Percentiles rank a stretch among this genome's conserved stretches.
phyloP scores from a whole-genome alignment of 371 early-diverging fungal genomes.

The Saksenaea vasiformis region DNA sequence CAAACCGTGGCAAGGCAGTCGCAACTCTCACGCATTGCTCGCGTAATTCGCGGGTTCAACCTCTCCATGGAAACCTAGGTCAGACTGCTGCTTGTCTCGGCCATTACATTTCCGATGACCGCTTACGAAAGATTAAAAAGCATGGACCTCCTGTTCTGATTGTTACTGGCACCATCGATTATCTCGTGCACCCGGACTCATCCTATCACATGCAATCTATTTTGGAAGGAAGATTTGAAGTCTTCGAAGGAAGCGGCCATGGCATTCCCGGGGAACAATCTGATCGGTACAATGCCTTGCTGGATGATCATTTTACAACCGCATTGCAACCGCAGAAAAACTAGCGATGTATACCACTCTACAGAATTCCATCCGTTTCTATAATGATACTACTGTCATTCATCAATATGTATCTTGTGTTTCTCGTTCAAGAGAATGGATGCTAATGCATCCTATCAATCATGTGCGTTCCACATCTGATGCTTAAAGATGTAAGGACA shows the following conservation, averaged over 20 bases:
- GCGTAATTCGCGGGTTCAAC: conserved; percentile 29
- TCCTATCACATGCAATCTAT: conserved; percentile 36
- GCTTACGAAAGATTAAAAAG: conserved; percentile 25
- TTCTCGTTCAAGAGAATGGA: too few species aligned
- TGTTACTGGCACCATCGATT: conserved; percentile 42
- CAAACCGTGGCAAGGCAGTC: conserved; percentile 37
- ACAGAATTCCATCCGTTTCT: neutral
- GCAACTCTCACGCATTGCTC: conserved; percentile 24
- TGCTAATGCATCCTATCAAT: too few species aligned
- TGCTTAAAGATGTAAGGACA: too few species aligned
- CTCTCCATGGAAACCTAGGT: conserved; percentile 34
- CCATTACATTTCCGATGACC: conserved; percentile 39
- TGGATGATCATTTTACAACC: conserved; percentile 22
- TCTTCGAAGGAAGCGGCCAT: conserved; percentile 50
- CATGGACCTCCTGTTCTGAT: conserved; percentile 39
- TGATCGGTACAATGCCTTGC: conserved; percentile 35
- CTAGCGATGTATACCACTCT: neutral
- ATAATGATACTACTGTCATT: neutral
- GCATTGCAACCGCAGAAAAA: neutral
- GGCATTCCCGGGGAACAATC: conserved; percentile 44
- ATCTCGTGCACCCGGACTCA: conserved; percentile 31
- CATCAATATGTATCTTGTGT: neutral
- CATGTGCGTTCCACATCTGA: too few species aligned
- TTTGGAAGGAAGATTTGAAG: conserved; percentile 25
- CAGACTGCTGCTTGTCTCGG: conserved; percentile 41